Base-by-base conservation (phyloP, 2,329 filamentous ascomycete genomes). In the Xylariaceae sp. region DNA sequence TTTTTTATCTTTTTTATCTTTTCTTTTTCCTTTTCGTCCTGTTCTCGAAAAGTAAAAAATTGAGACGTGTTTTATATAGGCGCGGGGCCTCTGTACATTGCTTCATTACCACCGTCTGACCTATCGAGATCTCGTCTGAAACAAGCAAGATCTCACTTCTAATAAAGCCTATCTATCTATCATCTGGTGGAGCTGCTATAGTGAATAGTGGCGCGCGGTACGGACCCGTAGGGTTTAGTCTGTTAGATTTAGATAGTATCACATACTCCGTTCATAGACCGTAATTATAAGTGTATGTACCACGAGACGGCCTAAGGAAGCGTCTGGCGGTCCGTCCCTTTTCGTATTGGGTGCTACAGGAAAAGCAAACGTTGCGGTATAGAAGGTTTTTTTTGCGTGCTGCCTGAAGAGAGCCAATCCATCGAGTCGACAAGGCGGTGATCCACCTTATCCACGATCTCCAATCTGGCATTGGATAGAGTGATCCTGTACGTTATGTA, bases 381-480 rank as follows among this genome's bases (percentile, higher is more conserved):
- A 18, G 32, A 56, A 40, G 14, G 7, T 7, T 12, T 23, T 6
- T 19, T 16, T 43, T 32, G 32, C 41, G 21, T 18, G 18, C 20
- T 26, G 18, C 40, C 21, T n/a, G 42, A 48, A 18, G 21, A 40
- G 40, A 16, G 12, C 26, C 43, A 41, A 56, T 37, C 32, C 14
- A 10, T 37, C 14, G 32, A 37, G 32, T 37, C 32, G 32, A 37
- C 5, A 54, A 48, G 20, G 52, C 52, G 47, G 51, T 46, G 50
- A 44, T 54, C 55, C 44, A 58, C 54, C 41, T 62, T 54, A 60
- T 48, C 60, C 63, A 60, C 63, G 65, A 68, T 68, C 61, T 60
- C 52, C 60, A 56, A 68, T 68, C 65, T 67, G 55, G 64, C 65
- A 68, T 63, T 63, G 61, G 61, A 21, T 55, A 9, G n/a, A 58